Evolutionary conservation across 1,284 basidiomycete species (phyloP).

Genomic region (Cerioporus squamosus): DNA sequence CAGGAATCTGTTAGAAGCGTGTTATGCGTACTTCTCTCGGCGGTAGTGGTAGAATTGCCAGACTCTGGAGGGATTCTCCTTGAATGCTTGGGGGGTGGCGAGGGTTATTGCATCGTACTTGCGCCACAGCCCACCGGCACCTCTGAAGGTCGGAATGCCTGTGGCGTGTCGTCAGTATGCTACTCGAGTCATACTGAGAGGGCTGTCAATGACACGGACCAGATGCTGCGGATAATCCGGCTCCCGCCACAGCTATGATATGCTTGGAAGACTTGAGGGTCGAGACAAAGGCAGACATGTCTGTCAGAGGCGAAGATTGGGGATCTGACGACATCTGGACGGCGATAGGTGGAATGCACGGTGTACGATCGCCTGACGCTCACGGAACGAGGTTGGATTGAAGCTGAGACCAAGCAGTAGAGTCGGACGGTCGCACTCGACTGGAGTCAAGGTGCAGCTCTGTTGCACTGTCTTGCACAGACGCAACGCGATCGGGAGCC

Average conservation of each 20-base stretch:
- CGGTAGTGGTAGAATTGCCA: slow-evolving; percentile 74
- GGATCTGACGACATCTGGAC: not conserved
- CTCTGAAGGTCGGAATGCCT: slow-evolving; percentile 69
- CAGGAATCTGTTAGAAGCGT: not conserved
- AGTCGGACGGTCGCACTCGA: slow-evolving; percentile 1
- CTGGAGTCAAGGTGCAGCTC: not conserved
- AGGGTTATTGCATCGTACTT: slow-evolving; percentile 58
- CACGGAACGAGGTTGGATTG: not conserved
- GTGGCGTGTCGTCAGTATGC: not conserved
- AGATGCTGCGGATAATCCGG: slow-evolving; percentile 62
- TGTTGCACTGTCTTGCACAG: too few relatives aligned
- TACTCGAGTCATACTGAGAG: not conserved
- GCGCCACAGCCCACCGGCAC: slow-evolving; percentile 63
- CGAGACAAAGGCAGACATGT: slow-evolving; percentile 37
- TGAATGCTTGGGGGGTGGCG: slow-evolving; percentile 63
- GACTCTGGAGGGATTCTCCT: slow-evolving; percentile 52
- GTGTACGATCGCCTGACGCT: too few relatives aligned
- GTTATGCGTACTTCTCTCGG: slow-evolving; percentile 48
- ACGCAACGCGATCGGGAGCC: not conserved
- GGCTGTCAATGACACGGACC: slow-evolving; percentile 45
- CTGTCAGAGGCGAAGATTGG: not conserved
- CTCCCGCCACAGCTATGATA: slow-evolving; percentile 60
- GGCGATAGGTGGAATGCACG: too few relatives aligned
- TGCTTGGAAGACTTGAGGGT: slow-evolving; percentile 43
- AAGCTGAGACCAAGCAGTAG: not conserved